Conservation (phyloP, 2,329 filamentous ascomycete species). For the Penicillium sp. region DNA sequence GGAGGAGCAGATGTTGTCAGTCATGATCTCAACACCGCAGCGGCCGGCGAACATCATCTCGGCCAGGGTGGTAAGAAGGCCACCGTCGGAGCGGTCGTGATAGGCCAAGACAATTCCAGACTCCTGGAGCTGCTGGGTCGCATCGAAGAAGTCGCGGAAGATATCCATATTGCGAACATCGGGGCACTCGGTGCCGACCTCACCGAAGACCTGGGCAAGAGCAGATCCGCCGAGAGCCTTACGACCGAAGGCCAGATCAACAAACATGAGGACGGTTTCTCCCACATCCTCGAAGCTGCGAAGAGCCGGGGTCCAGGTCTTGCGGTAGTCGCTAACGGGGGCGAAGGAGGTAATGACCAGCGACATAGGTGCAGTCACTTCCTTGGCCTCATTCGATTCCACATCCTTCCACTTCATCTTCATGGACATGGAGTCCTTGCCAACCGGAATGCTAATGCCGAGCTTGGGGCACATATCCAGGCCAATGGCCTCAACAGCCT, state of each 20-base stretch:
- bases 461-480: slow-evolving; percentile 89
- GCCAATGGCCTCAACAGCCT: slow-evolving; percentile 90
- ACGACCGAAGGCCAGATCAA: slow-evolving; percentile 82
- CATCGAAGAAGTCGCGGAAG: slow-evolving; percentile 90
- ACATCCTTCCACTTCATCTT: slow-evolving; percentile 91
- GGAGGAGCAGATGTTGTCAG: slow-evolving; percentile 69
- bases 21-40: slow-evolving; percentile 81
- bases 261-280: slow-evolving; percentile 84
- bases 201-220: slow-evolving; percentile 84
- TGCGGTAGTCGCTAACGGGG: slow-evolving; percentile 77
- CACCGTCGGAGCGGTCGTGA: slow-evolving; percentile 92
- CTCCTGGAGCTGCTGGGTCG: slow-evolving; percentile 70
- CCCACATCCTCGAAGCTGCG: slow-evolving; percentile 83
- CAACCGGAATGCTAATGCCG: slow-evolving; percentile 92
- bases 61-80: slow-evolving; percentile 83
- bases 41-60: slow-evolving; percentile 99
- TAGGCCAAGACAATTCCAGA: slow-evolving; percentile 82
- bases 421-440: slow-evolving; percentile 99
- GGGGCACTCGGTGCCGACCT: slow-evolving; percentile 81
- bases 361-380: slow-evolving; percentile 90
- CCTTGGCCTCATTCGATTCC: slow-evolving; percentile 69
- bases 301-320: slow-evolving; percentile 93
- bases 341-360: slow-evolving; percentile 90
- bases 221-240: slow-evolving; percentile 89
- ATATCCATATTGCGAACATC: slow-evolving; percentile 82